Evolutionary conservation across 1,139 yeast species (phyloP).

Genomic region (Sugiyamaella castrensis): DNA sequence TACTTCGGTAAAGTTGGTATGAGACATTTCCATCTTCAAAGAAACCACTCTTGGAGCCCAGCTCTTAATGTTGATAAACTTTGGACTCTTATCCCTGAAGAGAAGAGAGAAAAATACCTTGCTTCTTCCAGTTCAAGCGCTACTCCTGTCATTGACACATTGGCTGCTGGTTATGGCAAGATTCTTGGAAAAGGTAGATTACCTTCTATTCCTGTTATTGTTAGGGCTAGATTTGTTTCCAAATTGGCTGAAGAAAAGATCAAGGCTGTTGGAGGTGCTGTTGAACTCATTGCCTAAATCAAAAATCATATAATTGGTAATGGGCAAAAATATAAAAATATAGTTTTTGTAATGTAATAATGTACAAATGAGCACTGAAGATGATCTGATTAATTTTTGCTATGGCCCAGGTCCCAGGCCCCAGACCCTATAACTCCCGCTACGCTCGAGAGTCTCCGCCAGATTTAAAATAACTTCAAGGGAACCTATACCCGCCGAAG

Average conservation of each 20-base stretch:
- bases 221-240: constrained; percentile 98
- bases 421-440: constrained; percentile 1
- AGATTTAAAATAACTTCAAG: too few species aligned
- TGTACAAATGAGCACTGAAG: constrained; percentile 6
- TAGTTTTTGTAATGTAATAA: constrained; percentile 16
- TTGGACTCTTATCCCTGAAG: constrained; percentile 95
- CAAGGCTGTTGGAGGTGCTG: constrained; percentile 99
- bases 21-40: constrained; percentile 99
- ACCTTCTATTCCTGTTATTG: constrained; percentile 98
- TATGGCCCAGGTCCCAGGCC: too few species aligned
- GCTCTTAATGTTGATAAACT: constrained; percentile 97
- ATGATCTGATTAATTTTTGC: too few species aligned
- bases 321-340: constrained; percentile 3
- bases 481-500: background rate
- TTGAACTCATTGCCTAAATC: constrained; percentile 93
- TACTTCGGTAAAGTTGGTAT: constrained; percentile 99
- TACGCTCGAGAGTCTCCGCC: too few species aligned
- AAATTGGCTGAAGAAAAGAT: constrained; percentile 99
- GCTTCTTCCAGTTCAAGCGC: constrained; percentile 79
- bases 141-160: constrained; percentile 99
- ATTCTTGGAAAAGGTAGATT: constrained; percentile 99
- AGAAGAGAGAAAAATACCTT: constrained; percentile 92
- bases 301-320: background rate
- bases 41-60: constrained; percentile 97
- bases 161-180: constrained; percentile 99